Base-by-base conservation (phyloP, 768 basidiomycete genomes). In the Lactarius deliciosus region DNA sequence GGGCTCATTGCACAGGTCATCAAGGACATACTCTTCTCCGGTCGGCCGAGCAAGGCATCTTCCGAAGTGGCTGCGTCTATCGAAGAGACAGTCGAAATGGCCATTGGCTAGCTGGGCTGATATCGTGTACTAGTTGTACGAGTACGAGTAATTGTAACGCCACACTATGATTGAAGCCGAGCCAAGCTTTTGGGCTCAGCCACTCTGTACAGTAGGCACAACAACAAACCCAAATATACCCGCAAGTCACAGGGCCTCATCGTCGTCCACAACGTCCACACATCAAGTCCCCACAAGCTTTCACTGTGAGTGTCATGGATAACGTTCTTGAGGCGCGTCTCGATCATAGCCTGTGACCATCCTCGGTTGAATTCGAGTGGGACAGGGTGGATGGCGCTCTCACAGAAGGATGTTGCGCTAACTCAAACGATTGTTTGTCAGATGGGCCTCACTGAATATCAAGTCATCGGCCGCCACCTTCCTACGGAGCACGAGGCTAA, bases 401-500 rank as follows among this genome's bases (percentile, higher is more conserved):
- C 25, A 18, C 30, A 20, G 34, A 6, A 30, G 63, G 69, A 69
- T 69, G 66, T 53, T 59, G 25, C 30, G n/a, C 63, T 63, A 13
- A 68, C 57, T 41, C n/a, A 4, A 38, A 38, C 20, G 30, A 30
- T 9, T 22, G 38, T 41, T 20, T 55, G 61, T 60, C 67, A 87
- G 85, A 92, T 92, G 91, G 83, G 84, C 79, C 81, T 93, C 76
- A 82, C 84, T 74, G 96, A 99, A 86, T 98, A 83, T 84, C 95
- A 97, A 81, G 91, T 98, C 79, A 90, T 99, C 72, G 97, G 97
- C 72, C 94, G 96, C 77, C 96, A 97, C 79, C 82, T 98, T 74
- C 96, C 97, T 75, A 95, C 94, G 63, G 94, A 94, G 82, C 77
- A 85, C 70, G 92, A 97, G 71, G 93, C 94, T 64, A 92, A 85